Conservation (phyloP, 495 filamentous ascomycete species). For the Hypoxylon intermedium region DNA sequence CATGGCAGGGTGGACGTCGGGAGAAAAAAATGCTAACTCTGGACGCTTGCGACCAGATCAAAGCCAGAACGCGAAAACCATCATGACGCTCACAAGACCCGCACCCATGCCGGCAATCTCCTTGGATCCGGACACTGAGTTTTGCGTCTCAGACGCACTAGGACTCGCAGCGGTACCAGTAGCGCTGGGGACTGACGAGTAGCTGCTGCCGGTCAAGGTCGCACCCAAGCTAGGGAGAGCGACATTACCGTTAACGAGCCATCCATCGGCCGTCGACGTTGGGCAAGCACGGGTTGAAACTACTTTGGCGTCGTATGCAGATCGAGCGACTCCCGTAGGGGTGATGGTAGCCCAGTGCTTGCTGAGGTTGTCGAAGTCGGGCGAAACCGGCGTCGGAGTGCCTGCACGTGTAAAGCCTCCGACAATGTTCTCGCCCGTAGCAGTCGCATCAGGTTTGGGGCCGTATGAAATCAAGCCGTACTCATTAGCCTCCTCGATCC, state of each 20-base stretch:
- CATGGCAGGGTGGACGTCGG: background rate
- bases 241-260: conserved; percentile 73
- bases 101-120: conserved; percentile 62
- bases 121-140: conserved; percentile 52
- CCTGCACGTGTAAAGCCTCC: conserved; percentile 75
- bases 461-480: conserved; percentile 88
- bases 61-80: conserved; percentile 61
- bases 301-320: conserved; percentile 64
- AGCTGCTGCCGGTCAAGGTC: conserved; percentile 47
- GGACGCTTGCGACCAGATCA: conserved; percentile 28
- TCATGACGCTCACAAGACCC: conserved; percentile 60
- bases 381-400: conserved; percentile 73
- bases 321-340: conserved; percentile 70
- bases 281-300: conserved; percentile 76
- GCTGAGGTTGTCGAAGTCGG: conserved; percentile 81
- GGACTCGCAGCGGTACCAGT: conserved; percentile 33
- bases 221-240: conserved; percentile 73
- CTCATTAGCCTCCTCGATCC: conserved; percentile 84
- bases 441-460: conserved; percentile 54
- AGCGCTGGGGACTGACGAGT: conserved; percentile 37
- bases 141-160: conserved; percentile 37
- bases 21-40: conserved; percentile 11
- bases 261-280: conserved; percentile 68
- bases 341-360: conserved; percentile 75
- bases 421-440: conserved; percentile 58